Base-by-base conservation (phyloP, 345 rosid species). In the Moricandia arvensis region DNA sequence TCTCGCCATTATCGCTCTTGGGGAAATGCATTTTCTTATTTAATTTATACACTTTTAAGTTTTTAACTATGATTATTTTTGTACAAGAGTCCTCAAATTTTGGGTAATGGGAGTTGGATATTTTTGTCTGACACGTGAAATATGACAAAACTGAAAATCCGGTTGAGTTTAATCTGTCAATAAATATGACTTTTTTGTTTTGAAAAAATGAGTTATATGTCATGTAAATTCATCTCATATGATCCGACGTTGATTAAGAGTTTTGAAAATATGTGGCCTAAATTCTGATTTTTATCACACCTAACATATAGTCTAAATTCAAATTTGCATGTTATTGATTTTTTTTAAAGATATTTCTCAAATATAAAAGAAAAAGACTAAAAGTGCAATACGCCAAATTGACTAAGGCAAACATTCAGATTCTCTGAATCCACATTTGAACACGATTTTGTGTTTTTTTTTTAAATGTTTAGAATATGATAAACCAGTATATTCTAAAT, bases 1-100 rank as follows among this genome's bases (percentile, higher is more conserved):
- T 66, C 78, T 68, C 34, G 58, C 75, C 64, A 29, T 69, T 62
- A 41, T 62, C 18, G 17, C 38, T 47, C 63, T 30, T 45, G 5
- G 65, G 63, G 69, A 69, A 38, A 6, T 49, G 29, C 8, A 63
- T 8, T 18, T 17, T 30, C 26, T 45, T 45, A 4, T 37, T 65
- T 55, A 65, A 21, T 74, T 43, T 57, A 37, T 29, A 41, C 34
- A 30, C 41, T 53, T 31, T 15, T 61, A 61, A 33, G 38, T n/a
- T 17, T 61, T 61, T 10, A 12, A 38, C n/a, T 21, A 1, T 21
- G 24, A 21, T 16, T 26, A 51, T 27, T 11, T 59, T 73, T 24
- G 30, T 12, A 3, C 5, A 8, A 59, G 43, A 75, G 62, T 59
- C 68, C 68, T 68, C 31, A 34, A 47, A 15, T 21, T 67, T 24